phyloP scores from a whole-genome alignment of 257 asterid species.

The Anisodus tanguticus region DNA sequence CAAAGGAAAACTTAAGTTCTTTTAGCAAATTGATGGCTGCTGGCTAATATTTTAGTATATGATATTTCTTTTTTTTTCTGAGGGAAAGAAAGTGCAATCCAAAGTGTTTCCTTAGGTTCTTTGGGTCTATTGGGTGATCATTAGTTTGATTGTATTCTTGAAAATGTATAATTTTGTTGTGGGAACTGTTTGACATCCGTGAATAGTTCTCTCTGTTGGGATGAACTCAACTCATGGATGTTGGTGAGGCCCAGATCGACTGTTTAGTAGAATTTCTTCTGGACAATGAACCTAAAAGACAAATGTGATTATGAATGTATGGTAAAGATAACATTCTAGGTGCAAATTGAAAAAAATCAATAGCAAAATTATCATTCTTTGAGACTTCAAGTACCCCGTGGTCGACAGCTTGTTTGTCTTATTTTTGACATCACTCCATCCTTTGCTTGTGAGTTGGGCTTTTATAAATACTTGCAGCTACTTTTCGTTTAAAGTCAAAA shows the following conservation, averaged over 20 bases:
- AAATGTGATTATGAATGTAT: constrained; percentile 16
- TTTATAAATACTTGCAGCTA: neutral
- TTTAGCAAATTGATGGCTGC: constrained; percentile 37
- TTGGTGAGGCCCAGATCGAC: neutral
- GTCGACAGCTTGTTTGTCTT: neutral
- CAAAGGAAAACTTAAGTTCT: constrained; percentile 48
- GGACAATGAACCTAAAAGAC: neutral
- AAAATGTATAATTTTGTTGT: neutral
- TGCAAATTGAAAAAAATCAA: neutral
- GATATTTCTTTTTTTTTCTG: constrained; percentile 18
- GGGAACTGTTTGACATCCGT: constrained; percentile 5
- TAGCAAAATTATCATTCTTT: neutral
- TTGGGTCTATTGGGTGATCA: constrained; percentile 27
- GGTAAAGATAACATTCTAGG: neutral
- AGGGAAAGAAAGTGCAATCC: neutral
- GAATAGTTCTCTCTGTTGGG: constrained; percentile 2
- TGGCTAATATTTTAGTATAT: constrained; percentile 9
- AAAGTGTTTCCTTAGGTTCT: neutral
- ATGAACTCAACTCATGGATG: constrained; percentile 13
- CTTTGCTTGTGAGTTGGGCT: constrained; percentile 19
- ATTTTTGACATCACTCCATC: constrained; percentile 3
- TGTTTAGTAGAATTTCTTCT: neutral
- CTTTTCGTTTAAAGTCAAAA: neutral
- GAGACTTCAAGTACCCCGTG: neutral
- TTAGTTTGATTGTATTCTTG: constrained; percentile 20